Base-by-base conservation (phyloP, 169 alveolate genomes). In the Plasmodium vivax region DNA sequence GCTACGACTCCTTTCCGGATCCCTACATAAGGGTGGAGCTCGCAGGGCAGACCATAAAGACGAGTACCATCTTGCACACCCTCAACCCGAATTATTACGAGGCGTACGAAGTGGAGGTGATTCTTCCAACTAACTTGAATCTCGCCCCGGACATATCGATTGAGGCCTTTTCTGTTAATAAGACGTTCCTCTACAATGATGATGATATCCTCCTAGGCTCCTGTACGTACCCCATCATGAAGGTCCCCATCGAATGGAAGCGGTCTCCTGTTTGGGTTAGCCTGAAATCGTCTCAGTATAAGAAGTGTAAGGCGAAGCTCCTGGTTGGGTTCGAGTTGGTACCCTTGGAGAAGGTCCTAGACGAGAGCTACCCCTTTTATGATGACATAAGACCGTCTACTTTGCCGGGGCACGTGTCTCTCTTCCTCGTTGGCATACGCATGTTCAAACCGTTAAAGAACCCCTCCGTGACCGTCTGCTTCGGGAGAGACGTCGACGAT, bases 371-470 rank as follows among this genome's bases (percentile, higher is more conserved):
- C 90, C 98, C 98, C 0, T 98, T 97, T 93, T 98, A 93, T 92
- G 98, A 97, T 79, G 99, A 98, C 85, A 97, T 98, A n/a, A 83
- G 98, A 19, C 99, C 99, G 0, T 94, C 98, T 54, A 97, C 97
- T 7, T 84, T 96, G 32, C 93, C 97, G 30, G 96, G 97, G 1
- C 96, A 95, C 41, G 94, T 98, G 2, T 95, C 98, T 71, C 73
- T 98, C 38, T 96, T 97, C 51, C 95, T 98, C 30, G 96, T 98
- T 51, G 99, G 99, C n/a, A 87, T 96, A 23, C 94, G 99, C 27
- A 95, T 97, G 93, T 97, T 96, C 91, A 93, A 95, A 58, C 97
- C 98, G 1, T 84, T 97, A 7, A 95, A 96, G 30, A 94, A 92
- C 81, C 99, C 99, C 8, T 84, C 95, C 12, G 98, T 97, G 3